Percentiles rank a stretch among this genome's conserved stretches.
phyloP scores from a whole-genome alignment of 306 rosid genomes.

The Castanea crenata region DNA sequence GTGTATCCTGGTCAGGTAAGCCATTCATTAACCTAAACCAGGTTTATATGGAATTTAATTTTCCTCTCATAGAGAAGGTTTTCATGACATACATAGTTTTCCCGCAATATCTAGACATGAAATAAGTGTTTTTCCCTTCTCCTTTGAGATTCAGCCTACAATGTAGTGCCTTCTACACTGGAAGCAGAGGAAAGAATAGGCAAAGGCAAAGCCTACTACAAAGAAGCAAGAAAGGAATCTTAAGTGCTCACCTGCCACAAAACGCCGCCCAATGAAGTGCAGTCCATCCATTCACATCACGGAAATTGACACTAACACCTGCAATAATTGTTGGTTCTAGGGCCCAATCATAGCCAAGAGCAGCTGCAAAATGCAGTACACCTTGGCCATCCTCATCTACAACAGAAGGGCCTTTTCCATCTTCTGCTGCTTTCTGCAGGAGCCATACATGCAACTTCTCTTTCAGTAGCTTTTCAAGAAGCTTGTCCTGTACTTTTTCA shows the following conservation, averaged over 20 bases:
- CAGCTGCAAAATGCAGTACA: conserved; percentile 83
- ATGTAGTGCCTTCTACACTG: neutral
- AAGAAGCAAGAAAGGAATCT: conserved; percentile 5
- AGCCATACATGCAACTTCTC: conserved; percentile 76
- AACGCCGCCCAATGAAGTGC: conserved; percentile 97
- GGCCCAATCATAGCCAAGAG: conserved; percentile 92
- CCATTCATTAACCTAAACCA: conserved; percentile 17
- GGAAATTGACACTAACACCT: conserved; percentile 78
- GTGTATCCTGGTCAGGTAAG: neutral
- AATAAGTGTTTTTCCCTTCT: neutral
- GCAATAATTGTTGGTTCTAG: conserved; percentile 63
- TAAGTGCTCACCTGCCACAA: conserved; percentile 69
- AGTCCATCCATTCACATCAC: conserved; percentile 90
- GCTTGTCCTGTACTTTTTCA: conserved; percentile 49
- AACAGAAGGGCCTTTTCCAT: conserved; percentile 83
- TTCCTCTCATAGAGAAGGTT: neutral
- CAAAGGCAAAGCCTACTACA: neutral
- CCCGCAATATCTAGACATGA: neutral
- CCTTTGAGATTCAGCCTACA: neutral
- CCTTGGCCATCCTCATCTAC: conserved; percentile 83
- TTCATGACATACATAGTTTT: neutral
- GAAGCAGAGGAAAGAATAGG: conserved; percentile 5
- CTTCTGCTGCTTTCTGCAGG: conserved; percentile 62
- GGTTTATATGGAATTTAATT: neutral
- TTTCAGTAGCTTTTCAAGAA: conserved; percentile 63